Percentiles rank a stretch among this genome's conserved stretches.
These are phyloP conservation scores for Ceratorhiza oryzae-sativae DNA, from an alignment of 1,284 basidiomycete genomes.

Conservation along the genomic window DNA sequence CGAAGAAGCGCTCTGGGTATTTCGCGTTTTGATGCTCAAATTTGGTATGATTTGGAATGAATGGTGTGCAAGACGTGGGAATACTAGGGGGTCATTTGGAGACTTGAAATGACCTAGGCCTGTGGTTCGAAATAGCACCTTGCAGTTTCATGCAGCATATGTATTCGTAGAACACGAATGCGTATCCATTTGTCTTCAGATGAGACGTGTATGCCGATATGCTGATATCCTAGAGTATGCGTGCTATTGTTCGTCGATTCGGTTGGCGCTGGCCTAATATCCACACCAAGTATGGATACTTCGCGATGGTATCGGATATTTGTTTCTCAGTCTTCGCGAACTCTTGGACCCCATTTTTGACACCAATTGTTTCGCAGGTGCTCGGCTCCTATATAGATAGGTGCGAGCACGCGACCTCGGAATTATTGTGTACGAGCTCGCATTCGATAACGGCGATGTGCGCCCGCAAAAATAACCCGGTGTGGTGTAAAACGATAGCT, in stretches of 20 bases:
- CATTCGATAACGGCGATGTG: not conserved
- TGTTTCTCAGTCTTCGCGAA: not conserved
- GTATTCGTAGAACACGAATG: not conserved
- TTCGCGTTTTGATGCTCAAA: constrained; percentile 69
- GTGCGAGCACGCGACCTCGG: not conserved
- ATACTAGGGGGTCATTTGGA: constrained; percentile 5
- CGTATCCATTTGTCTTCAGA: not conserved
- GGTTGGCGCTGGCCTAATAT: not conserved
- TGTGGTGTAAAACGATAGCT: constrained; percentile 3
- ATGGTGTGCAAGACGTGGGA: not conserved
- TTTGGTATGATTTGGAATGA: not conserved
- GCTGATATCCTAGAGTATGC: not conserved
- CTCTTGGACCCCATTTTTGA: not conserved
- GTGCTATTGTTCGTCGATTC: not conserved
- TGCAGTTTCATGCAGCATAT: not conserved
- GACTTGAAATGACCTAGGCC: not conserved
- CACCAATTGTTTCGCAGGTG: not conserved
- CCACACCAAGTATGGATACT: not conserved
- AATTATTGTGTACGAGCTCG: not conserved
- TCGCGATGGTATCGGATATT: not conserved
- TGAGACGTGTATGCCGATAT: too few relatives aligned
- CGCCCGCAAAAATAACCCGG: not conserved
- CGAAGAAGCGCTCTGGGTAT: constrained; percentile 81
- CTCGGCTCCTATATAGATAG: not conserved
- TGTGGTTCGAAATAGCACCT: not conserved